Base-by-base conservation (phyloP, 78 protist genomes). In the Corallochytrium limacisporum region DNA sequence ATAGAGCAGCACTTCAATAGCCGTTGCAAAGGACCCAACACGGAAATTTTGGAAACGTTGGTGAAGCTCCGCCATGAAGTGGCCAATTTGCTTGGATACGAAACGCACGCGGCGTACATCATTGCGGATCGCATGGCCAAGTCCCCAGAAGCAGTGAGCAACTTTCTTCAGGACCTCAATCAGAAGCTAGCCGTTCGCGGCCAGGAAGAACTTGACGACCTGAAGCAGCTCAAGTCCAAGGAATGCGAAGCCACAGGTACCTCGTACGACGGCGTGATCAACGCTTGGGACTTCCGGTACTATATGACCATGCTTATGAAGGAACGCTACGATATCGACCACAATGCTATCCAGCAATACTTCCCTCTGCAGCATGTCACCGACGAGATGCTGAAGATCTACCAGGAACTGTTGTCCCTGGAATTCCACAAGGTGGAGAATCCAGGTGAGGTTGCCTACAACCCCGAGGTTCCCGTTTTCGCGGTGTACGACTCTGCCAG, bases 351-450 rank as follows among this genome's bases (percentile, higher is more conserved):
- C 47, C n/a, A 33, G 32, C 35, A 53, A 37, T 69, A 74, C 57
- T 83, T 78, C 68, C 84, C 84, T 24, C n/a, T 68, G 15, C 59
- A 40, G 8, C 4, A 8, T 5, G 77, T 73, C 35, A 54, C 67
- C 26, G 26, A 74, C 15, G 77, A 55, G 28, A 7, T 79, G 53
- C 22, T 84, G 29, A 67, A 3, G 44, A 71, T 70, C 36, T 77
- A 77, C 73, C 62, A 81, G 62, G 9, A 12, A 18, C 6, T 77
- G 15, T 61, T 81, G 18, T 48, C 56, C 10, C 62, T 81, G 18
- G 3, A 1, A 1, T 73, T 78, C 31, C 20, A 48, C 26, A 15
- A 63, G 28, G 66, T 37, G 31, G 28, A 12, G 18, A 4, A 29
- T 38, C 50, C 5, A 7, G 29, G n/a, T n/a, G n/a, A n/a, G n/a